Evolutionary conservation across 2,329 filamentous ascomycete species (phyloP).

Genomic region (Fusarium pilosicola): DNA sequence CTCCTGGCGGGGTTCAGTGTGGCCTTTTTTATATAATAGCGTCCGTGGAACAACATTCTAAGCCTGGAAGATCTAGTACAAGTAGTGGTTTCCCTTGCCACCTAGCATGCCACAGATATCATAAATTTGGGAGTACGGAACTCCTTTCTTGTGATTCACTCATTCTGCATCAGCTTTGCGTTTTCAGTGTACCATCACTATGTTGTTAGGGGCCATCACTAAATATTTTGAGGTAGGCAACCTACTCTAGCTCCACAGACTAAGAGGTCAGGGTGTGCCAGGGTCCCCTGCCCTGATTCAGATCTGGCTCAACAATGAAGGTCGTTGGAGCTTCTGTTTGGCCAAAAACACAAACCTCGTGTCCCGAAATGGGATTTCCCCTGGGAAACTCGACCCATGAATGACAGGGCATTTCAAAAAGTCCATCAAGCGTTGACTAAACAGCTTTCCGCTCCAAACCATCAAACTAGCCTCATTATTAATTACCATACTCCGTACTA

Average conservation of each 20-base stretch:
- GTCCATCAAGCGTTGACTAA: conserved; percentile 25
- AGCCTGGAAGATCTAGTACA: background rate
- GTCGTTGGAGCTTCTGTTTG: conserved; percentile 36
- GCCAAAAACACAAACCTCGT: conserved; percentile 45
- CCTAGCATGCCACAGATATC: background rate
- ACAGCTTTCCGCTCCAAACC: conserved; percentile 4
- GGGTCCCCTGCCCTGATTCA: conserved; percentile 29
- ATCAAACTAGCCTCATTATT: conserved; percentile 14
- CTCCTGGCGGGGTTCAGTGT: conserved; percentile 1
- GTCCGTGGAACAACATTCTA: conserved; percentile 7
- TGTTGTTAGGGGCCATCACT: background rate
- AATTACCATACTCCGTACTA: background rate
- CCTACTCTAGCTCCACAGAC: background rate
- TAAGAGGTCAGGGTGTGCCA: background rate
- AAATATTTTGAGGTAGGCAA: conserved; percentile 7
- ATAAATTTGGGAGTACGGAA: background rate
- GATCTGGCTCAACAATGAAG: conserved; percentile 36
- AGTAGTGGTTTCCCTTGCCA: background rate
- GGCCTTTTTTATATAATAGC: background rate
- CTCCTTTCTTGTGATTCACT: background rate
- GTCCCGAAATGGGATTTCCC: conserved; percentile 47
- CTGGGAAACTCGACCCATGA: conserved; percentile 16
- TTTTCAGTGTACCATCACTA: background rate
- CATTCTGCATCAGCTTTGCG: background rate
- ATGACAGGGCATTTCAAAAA: conserved; percentile 27